These are phyloP conservation scores for Cyclotella atomus DNA, from an alignment of 108 stramenopile genomes.

Conservation along the genomic window DNA sequence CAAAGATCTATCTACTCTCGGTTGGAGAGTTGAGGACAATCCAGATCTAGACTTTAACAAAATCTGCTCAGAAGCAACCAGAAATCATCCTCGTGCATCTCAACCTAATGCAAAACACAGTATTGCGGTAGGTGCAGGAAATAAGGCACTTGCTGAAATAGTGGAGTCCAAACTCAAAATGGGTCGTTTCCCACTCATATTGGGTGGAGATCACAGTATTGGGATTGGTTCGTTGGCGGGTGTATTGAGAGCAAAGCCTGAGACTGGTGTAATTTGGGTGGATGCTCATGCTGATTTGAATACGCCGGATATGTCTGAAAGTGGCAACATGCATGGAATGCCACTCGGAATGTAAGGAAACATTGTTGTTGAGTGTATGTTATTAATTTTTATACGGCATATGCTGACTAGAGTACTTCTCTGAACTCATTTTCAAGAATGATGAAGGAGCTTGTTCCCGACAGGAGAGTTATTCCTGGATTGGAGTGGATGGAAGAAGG, in stretches of 20 bases:
- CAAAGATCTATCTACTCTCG: conserved; percentile 68
- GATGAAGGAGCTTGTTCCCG: conserved; percentile 81
- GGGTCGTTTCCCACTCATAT: conserved; percentile 86
- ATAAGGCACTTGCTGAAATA: conserved; percentile 52
- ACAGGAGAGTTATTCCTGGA: conserved; percentile 83
- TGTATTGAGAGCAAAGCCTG: conserved; percentile 79
- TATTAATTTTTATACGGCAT: not conserved
- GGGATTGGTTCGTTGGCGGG: conserved; percentile 94
- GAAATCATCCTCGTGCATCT: conserved; percentile 3
- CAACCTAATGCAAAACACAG: conserved; percentile 75
- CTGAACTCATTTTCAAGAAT: conserved; percentile 24
- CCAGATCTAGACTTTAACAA: conserved; percentile 76
- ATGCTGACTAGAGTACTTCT: no score
- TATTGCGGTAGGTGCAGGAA: conserved; percentile 59
- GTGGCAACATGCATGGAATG: conserved; percentile 99
- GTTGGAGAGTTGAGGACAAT: conserved; percentile 87
- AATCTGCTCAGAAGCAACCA: conserved; percentile 26
- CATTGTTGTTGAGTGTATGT: not conserved
- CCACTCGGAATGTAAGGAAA: conserved; percentile 81
- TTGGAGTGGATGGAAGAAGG: conserved; percentile 84
- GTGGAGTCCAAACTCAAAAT: conserved; percentile 64
- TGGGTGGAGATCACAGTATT: conserved; percentile 99
- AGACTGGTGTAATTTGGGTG: conserved; percentile 98
- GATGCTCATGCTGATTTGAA: conserved; percentile 99
- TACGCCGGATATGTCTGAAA: conserved; percentile 85